Percentiles rank a stretch among this genome's conserved stretches.
Conservation (phyloP, 116 monocot genomes). For the Cymodocea nodosa region DNA sequence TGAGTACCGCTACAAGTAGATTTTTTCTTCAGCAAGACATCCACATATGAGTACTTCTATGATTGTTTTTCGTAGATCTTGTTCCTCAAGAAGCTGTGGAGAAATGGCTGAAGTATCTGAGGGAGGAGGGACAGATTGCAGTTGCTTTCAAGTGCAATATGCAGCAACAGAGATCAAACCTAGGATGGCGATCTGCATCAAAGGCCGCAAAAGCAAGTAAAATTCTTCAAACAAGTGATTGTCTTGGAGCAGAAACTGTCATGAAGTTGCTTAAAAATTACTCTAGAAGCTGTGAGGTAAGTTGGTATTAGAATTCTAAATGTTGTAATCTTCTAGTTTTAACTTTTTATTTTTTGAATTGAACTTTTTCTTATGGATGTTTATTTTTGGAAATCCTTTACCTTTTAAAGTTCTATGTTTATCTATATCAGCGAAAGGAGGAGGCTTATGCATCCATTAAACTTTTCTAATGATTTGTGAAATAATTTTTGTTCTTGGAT, state of each 20-base stretch:
- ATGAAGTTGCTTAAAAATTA: constrained; percentile 87
- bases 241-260: constrained; percentile 9
- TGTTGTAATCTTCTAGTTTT: too few relatives aligned
- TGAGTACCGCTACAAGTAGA: too few relatives aligned
- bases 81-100: constrained; percentile 77
- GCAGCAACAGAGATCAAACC: background rate
- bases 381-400: too few relatives aligned
- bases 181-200: background rate
- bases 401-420: too few relatives aligned
- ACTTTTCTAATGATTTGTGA: too few relatives aligned
- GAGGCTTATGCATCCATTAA: too few relatives aligned
- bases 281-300: constrained; percentile 81
- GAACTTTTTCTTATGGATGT: too few relatives aligned
- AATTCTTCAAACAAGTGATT: background rate
- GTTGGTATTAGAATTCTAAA: background rate
- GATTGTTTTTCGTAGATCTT: constrained; percentile 35
- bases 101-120: constrained; percentile 92
- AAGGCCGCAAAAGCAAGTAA: background rate
- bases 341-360: too few relatives aligned
- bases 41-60: background rate
- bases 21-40: too few relatives aligned
- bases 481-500: too few relatives aligned
- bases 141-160: constrained; percentile 87
- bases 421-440: too few relatives aligned
- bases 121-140: constrained; percentile 76